Evolutionary conservation across 2,329 filamentous ascomycete genomes (phyloP), one percentile per base, ranked within the genome.

Genomic region (Fusarium buharicum): DNA sequence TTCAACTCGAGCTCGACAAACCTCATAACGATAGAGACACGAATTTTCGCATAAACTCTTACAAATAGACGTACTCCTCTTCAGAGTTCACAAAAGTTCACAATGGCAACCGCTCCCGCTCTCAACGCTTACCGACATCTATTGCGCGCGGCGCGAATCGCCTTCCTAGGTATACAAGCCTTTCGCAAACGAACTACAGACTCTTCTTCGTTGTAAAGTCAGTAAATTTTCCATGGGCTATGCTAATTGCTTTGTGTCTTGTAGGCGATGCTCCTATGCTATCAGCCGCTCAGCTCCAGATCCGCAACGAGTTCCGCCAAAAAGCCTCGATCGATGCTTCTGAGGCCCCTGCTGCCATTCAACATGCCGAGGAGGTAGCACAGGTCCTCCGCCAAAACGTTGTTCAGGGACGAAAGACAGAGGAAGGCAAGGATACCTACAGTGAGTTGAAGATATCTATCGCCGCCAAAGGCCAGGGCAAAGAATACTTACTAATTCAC

Each of bases 351-450:
- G 83, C 86, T 53, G 87, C 88, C 10, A 86, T 99, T 59, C 79
- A 88, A 64, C 88, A 96, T 71, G 95, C 93, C 9, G 82, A 93
- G 59, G 91, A 95, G 36, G 88, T 98, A 4, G 91, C 94, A 3
- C 83, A 84, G 62, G 89, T 98, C 53, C 74, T 99, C 59, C 82
- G 86, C 66, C 82, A 91, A 73, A 98, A 98, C 70, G 82, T 99
- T 4, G 93, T 99, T 4, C 95, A 99, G 75, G 95, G 94, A 79
- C 84, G 66, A 78, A 79, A 55, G 72, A 76, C 53, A 80, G 81
- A 53, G 74, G 70, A 67, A 7, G 60, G 71, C 17, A 59, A 79
- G 1, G 76, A 85, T 53, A 81, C 74, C 38, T 92, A 88, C 68
- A 85, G 90, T 91, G 27, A 22, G 38, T 39, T 18, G 9, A 18